A percentile compares a stretch with the other conserved stretches of the same genome.
phyloP scores from a whole-genome alignment of 2,329 filamentous ascomycete species.

The Septoria petroselini region DNA sequence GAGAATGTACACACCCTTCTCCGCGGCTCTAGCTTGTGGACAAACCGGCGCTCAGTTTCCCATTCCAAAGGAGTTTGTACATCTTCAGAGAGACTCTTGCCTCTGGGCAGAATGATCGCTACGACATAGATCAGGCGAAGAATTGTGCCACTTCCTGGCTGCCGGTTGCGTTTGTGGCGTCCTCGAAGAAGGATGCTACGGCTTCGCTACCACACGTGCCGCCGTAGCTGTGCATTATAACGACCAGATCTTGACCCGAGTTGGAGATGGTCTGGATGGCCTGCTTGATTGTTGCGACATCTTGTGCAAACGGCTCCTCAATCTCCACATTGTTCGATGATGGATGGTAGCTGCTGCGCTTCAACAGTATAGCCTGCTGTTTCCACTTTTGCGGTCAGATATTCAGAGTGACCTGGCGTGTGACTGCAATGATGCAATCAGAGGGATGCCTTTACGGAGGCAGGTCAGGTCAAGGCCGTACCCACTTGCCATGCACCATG shows the following conservation, averaged over 20 bases:
- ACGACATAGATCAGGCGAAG: constrained; percentile 17
- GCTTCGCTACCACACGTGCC: constrained; percentile 34
- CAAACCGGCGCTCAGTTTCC: background rate
- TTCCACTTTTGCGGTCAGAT: constrained; percentile 7
- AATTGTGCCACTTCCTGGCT: constrained; percentile 5
- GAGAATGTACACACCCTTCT: too few species aligned
- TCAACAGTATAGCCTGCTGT: constrained; percentile 13
- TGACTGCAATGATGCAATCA: constrained; percentile 6
- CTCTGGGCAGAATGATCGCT: constrained; percentile 14
- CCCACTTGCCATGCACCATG: constrained; percentile 7
- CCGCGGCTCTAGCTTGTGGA: too few species aligned
- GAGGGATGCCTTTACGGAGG: too few species aligned
- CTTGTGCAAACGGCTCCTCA: constrained; percentile 8
- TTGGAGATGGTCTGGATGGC: constrained; percentile 23
- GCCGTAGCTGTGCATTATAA: constrained; percentile 37
- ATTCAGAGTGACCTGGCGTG: constrained; percentile 9
- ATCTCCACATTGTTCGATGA: constrained; percentile 6
- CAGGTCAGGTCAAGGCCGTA: too few species aligned
- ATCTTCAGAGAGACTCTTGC: background rate
- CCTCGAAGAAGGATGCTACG: constrained; percentile 9
- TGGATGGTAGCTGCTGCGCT: constrained; percentile 6
- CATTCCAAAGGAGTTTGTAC: background rate
- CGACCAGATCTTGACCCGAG: constrained; percentile 28
- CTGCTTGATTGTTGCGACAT: constrained; percentile 9
- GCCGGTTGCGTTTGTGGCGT: too few species aligned